Evolutionary conservation across 257 asterid species (phyloP), one percentile per base, ranked within the genome.

Genomic region (Przewalskia tangutica): DNA sequence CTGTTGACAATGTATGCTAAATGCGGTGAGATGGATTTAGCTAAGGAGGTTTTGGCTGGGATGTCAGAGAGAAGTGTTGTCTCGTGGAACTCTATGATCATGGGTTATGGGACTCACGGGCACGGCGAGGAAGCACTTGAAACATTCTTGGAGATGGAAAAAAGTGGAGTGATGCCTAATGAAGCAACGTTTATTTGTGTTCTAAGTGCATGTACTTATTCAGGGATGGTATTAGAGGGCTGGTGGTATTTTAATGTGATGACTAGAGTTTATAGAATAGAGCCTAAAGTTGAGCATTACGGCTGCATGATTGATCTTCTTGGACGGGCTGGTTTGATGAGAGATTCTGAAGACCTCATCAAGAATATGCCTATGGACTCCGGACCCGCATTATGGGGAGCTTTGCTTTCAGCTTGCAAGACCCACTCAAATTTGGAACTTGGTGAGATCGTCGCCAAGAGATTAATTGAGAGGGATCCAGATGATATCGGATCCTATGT

Each of bases 301-400:
- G 89, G 91, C 9, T 88, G 91, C 82, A 81, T 86, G 91, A 81
- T 86, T 81, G 86, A 84, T 84, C 86, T 88, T 55, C 85, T 88
- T 20, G 81, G 88, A 1, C 77, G 81, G 32, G 83, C 86, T 79
- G 87, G 90, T 38, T 83, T 87, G 79, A 64, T 66, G 68, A 60
- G 79, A 73, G 88, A 87, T 75, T 81, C 84, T 64, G 83, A 83
- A 82, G 85, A 84, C 68, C 81, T 86, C 27, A 53, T 82, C 64
- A 38, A 44, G 79, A 84, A 76, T 50, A 65, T 82, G 54, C 81
- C 84, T 23, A 44, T 38, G 65, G 80, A 81, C 75, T 9, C 81
- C 1, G 85, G 85, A 12, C 54, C 86, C 4, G 79, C 85, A 59
- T 20, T 86, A 27, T 75, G 77, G 85, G 86, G 88, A 18, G 84